phyloP scores from a whole-genome alignment of 2,329 filamentous ascomycete genomes.

The Fusarium sp. region DNA sequence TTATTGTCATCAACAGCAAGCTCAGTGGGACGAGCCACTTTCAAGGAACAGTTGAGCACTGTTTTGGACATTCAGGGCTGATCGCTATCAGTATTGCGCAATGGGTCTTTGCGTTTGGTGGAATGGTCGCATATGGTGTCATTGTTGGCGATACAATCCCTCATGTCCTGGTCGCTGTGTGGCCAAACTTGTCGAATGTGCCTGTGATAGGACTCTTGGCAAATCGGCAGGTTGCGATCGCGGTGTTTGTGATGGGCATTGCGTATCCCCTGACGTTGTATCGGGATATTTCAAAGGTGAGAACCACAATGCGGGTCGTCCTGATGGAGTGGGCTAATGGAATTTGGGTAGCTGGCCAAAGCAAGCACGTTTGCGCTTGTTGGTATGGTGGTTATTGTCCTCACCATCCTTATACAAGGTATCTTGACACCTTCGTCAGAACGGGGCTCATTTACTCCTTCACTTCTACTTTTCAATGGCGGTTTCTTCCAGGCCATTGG shows the following conservation, averaged over 20 bases:
- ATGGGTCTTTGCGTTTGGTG: constrained; percentile 98
- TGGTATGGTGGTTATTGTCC: constrained; percentile 91
- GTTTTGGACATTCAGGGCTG: constrained; percentile 88
- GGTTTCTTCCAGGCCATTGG: constrained; percentile 97
- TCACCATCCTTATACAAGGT: constrained; percentile 89
- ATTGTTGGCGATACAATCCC: constrained; percentile 98
- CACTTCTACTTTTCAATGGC: constrained; percentile 81
- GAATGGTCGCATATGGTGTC: constrained; percentile 98
- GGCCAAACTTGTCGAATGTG: constrained; percentile 77
- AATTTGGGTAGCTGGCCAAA: constrained; percentile 79
- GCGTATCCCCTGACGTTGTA: constrained; percentile 95
- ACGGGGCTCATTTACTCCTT: constrained; percentile 76
- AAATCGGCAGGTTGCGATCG: constrained; percentile 84
- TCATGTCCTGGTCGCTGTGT: constrained; percentile 84
- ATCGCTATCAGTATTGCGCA: constrained; percentile 91
- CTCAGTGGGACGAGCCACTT: constrained; percentile 93
- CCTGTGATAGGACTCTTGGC: constrained; percentile 86
- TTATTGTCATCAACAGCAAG: constrained; percentile 98
- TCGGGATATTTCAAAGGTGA: constrained; percentile 94
- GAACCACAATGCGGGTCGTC: constrained; percentile 29
- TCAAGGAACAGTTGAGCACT: constrained; percentile 94
- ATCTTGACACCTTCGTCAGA: constrained; percentile 77
- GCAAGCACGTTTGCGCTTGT: constrained; percentile 92
- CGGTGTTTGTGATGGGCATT: constrained; percentile 85
- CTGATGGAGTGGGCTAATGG: constrained; percentile 22